phyloP scores from a whole-genome alignment of 202 grass and related monocot genomes.

The Eragrostis tef region DNA sequence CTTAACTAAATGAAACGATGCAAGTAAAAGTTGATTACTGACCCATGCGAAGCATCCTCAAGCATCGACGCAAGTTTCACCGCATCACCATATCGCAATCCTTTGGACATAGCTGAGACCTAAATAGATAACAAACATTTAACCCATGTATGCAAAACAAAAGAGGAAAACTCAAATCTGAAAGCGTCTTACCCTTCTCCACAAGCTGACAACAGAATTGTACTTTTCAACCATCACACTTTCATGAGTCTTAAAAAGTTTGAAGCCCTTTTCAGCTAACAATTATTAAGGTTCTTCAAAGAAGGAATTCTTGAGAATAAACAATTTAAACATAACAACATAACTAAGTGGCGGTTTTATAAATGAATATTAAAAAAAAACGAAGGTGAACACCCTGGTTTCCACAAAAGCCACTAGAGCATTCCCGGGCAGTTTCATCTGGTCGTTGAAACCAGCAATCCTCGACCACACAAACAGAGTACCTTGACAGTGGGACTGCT shows the following conservation, averaged over 20 bases:
- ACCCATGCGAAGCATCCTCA: conserved; percentile 89
- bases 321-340: neutral
- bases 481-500: neutral
- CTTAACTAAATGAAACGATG: neutral
- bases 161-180: conserved; percentile 17
- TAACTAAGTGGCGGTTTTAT: neutral
- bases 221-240: conserved; percentile 84
- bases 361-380: too few relatives aligned
- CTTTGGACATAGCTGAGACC: conserved; percentile 76
- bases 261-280: conserved; percentile 72
- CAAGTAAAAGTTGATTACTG: conserved; percentile 27
- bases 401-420: conserved; percentile 1
- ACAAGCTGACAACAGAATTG: conserved; percentile 79
- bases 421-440: neutral
- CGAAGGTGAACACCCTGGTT: neutral
- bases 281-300: conserved; percentile 53
- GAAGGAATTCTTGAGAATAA: conserved; percentile 18
- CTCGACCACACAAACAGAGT: conserved; percentile 14
- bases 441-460: neutral
- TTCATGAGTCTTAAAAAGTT: conserved; percentile 80
- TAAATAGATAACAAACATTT: conserved; percentile 45
- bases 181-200: conserved; percentile 81
- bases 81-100: conserved; percentile 69
- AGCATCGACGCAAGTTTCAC: conserved; percentile 83
- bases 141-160: conserved; percentile 9